phyloP scores from a whole-genome alignment of 257 asterid genomes.

The Jacaranda copaia region DNA sequence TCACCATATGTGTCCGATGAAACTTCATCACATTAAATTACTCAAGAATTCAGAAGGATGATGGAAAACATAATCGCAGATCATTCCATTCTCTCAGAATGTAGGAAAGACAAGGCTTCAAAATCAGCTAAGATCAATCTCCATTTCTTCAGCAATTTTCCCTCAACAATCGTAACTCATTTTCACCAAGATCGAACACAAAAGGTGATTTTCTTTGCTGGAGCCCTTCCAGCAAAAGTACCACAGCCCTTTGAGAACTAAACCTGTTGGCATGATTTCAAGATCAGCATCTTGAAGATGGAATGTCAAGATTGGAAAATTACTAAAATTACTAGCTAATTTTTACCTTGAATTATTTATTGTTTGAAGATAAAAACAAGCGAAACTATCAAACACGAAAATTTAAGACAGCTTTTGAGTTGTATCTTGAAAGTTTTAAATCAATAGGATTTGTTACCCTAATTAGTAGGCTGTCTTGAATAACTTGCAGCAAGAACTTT shows the following conservation, averaged over 20 bases:
- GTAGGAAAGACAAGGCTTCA: too few species aligned
- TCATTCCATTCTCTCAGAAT: too few species aligned
- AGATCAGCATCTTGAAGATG: background rate
- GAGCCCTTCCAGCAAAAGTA: background rate
- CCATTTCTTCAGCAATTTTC: constrained; percentile 3
- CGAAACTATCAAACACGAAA: background rate
- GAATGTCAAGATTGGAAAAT: background rate
- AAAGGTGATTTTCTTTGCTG: background rate
- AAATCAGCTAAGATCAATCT: background rate
- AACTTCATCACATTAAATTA: too few species aligned
- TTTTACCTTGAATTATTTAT: background rate
- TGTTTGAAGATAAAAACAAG: background rate
- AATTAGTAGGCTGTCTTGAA: too few species aligned
- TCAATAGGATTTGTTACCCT: too few species aligned
- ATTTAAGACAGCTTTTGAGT: background rate
- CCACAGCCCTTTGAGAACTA: background rate
- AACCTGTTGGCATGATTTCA: background rate
- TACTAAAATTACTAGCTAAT: background rate
- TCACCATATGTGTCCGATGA: too few species aligned
- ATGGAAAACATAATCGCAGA: too few species aligned
- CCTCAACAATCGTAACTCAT: background rate
- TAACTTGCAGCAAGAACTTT: background rate
- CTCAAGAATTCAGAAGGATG: too few species aligned
- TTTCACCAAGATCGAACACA: constrained; percentile 7
- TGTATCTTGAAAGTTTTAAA: too few species aligned